phyloP scores from a whole-genome alignment of 164 flowering plant genomes.

The Annona cherimola region DNA sequence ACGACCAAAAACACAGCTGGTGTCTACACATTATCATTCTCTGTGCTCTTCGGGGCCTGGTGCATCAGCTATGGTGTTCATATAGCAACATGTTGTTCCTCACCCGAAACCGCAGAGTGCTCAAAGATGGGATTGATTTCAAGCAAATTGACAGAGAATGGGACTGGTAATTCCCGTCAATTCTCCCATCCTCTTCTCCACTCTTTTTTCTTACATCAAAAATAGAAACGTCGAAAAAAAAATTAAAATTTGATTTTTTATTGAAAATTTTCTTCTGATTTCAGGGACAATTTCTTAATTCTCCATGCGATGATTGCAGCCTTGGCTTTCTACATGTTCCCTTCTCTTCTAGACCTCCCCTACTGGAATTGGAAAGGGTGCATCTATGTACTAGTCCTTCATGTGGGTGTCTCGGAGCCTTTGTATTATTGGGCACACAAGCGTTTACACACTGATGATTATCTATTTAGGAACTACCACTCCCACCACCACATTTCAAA shows the following conservation, averaged over 20 bases:
- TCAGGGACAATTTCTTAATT: conserved; percentile 80
- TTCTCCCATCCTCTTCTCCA: not conserved
- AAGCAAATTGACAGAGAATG: conserved; percentile 79
- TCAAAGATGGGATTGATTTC: conserved; percentile 52
- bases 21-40: conserved; percentile 55
- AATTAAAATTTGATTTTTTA: not conserved
- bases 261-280: not conserved
- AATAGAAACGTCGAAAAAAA: not conserved
- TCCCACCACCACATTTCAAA: conserved; percentile 68
- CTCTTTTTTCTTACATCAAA: not conserved
- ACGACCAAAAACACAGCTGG: conserved; percentile 29
- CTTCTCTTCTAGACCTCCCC: conserved; percentile 43
- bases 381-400: conserved; percentile 41
- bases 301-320: conserved; percentile 57
- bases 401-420: conserved; percentile 71
- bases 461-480: conserved; percentile 55
- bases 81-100: conserved; percentile 52
- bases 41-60: conserved; percentile 38
- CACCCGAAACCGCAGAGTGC: conserved; percentile 41
- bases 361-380: conserved; percentile 51
- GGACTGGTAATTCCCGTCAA: conserved; percentile 52
- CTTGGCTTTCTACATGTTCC: conserved; percentile 37
- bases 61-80: conserved; percentile 50
- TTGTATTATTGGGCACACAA: conserved; percentile 66
- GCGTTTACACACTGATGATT: conserved; percentile 30